Conservation (phyloP, 2,329 filamentous ascomycete species). For the Hypomyces perniciosus region DNA sequence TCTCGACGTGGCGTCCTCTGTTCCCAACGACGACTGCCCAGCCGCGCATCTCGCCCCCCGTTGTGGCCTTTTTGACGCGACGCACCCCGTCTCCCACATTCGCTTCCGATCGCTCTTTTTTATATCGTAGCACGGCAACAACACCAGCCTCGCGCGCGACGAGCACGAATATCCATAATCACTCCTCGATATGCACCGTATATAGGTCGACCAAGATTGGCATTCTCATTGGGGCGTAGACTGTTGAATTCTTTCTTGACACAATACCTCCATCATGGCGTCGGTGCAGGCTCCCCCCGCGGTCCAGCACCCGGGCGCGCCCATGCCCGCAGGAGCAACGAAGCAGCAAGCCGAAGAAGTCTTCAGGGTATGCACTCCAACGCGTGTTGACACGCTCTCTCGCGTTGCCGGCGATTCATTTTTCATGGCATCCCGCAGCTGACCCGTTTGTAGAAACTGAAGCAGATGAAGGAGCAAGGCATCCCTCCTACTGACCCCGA, state of each 20-base stretch:
- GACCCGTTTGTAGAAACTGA: constrained; percentile 61
- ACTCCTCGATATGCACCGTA: constrained; percentile 35
- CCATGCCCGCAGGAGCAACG: constrained; percentile 61
- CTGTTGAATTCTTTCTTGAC: constrained; percentile 15
- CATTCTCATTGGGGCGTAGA: constrained; percentile 21
- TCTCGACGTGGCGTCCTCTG: constrained; percentile 22
- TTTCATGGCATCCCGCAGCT: not conserved
- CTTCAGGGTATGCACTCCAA: constrained; percentile 49
- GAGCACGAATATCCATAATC: constrained; percentile 3
- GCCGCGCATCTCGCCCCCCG: constrained; percentile 15
- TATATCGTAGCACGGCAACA: constrained; percentile 17
- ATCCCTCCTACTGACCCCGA: constrained; percentile 80
- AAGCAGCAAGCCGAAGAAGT: constrained; percentile 74
- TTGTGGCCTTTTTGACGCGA: constrained; percentile 22
- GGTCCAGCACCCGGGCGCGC: constrained; percentile 59
- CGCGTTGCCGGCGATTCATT: constrained; percentile 2
- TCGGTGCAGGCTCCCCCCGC: constrained; percentile 69
- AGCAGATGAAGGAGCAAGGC: constrained; percentile 80
- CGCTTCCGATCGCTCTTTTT: constrained; percentile 4
- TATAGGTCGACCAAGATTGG: constrained; percentile 22
- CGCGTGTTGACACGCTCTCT: not conserved
- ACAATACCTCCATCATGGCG: constrained; percentile 56
- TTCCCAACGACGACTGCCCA: constrained; percentile 13
- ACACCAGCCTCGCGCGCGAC: constrained; percentile 21
- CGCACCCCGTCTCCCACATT: constrained; percentile 5